phyloP scores from a whole-genome alignment of 805 yeast genomes.

The Yarrowia porcina region DNA sequence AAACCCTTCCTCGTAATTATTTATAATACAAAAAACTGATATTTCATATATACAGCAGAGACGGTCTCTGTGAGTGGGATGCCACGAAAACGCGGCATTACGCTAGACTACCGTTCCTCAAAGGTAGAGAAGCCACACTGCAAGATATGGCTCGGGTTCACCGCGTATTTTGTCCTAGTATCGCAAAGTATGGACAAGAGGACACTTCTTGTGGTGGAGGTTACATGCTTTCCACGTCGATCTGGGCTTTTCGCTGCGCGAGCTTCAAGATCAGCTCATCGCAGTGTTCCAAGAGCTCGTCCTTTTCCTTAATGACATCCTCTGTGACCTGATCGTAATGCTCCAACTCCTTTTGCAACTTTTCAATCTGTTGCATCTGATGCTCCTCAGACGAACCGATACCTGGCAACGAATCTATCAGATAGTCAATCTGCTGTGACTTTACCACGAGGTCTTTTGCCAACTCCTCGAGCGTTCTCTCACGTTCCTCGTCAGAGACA shows the following conservation, averaged over 20 bases:
- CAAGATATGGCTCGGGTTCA: no score
- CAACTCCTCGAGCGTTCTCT: slow-evolving; percentile 63
- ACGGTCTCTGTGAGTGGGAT: not conserved
- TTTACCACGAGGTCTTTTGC: slow-evolving; percentile 81
- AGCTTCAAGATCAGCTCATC: slow-evolving; percentile 13
- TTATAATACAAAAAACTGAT: not conserved
- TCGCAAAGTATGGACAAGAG: no score
- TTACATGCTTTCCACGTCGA: slow-evolving; percentile 9
- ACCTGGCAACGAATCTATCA: slow-evolving; percentile 89
- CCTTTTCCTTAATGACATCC: slow-evolving; percentile 16
- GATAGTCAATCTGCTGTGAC: slow-evolving; percentile 77
- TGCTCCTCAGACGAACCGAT: slow-evolving; percentile 77
- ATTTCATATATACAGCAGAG: not conserved
- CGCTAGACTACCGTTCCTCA: no score
- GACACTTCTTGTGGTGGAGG: not conserved
- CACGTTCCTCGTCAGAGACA: slow-evolving; percentile 39
- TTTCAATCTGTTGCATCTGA: slow-evolving; percentile 63
- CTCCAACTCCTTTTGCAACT: slow-evolving; percentile 58
- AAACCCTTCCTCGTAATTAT: not conserved
- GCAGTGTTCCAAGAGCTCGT: slow-evolving; percentile 3
- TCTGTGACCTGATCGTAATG: slow-evolving; percentile 55
- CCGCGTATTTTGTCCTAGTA: no score
- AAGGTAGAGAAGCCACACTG: not conserved
- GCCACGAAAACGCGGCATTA: no score
- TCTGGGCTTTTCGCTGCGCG: slow-evolving; percentile 11